Evolutionary conservation across 1,139 yeast genomes (phyloP).

Genomic region (Scheffersomyces stambukii): DNA sequence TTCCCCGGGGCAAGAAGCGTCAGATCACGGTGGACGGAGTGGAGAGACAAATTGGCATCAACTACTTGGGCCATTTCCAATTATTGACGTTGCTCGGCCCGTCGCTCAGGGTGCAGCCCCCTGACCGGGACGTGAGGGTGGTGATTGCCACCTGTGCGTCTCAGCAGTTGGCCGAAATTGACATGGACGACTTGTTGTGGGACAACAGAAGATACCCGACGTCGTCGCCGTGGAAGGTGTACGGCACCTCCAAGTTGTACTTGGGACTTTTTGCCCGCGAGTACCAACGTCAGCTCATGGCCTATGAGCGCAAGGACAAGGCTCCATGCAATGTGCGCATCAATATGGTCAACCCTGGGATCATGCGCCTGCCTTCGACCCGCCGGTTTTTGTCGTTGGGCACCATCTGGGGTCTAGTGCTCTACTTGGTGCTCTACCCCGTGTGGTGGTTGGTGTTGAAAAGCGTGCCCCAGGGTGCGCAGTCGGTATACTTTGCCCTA

Average conservation of each 20-base stretch:
- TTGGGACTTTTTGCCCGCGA: conserved; percentile 72
- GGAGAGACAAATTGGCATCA: conserved; percentile 78
- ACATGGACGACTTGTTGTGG: conserved; percentile 67
- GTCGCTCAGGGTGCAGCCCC: conserved; percentile 80
- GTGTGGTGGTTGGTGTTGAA: conserved; percentile 78
- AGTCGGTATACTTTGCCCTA: conserved; percentile 65
- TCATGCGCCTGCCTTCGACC: conserved; percentile 83
- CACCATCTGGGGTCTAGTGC: conserved; percentile 59
- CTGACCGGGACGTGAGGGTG: conserved; percentile 88
- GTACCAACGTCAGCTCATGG: conserved; percentile 59
- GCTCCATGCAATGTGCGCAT: conserved; percentile 68
- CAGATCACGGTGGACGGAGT: conserved; percentile 74
- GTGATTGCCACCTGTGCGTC: conserved; percentile 72
- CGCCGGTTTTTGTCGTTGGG: conserved; percentile 80
- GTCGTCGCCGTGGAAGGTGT: conserved; percentile 65
- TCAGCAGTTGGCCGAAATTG: conserved; percentile 67
- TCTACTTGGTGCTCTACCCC: conserved; percentile 73
- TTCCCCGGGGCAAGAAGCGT: conserved; percentile 59
- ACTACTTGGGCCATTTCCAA: conserved; percentile 79
- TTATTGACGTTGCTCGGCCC: conserved; percentile 76
- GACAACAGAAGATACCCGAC: conserved; percentile 55
- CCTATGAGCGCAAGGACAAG: conserved; percentile 58
- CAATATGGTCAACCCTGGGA: conserved; percentile 85
- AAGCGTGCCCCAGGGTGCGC: conserved; percentile 74
- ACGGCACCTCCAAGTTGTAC: conserved; percentile 78